Evolutionary conservation across 495 filamentous ascomycete species (phyloP).

Genomic region (Penicillium psychrofluorescens): DNA sequence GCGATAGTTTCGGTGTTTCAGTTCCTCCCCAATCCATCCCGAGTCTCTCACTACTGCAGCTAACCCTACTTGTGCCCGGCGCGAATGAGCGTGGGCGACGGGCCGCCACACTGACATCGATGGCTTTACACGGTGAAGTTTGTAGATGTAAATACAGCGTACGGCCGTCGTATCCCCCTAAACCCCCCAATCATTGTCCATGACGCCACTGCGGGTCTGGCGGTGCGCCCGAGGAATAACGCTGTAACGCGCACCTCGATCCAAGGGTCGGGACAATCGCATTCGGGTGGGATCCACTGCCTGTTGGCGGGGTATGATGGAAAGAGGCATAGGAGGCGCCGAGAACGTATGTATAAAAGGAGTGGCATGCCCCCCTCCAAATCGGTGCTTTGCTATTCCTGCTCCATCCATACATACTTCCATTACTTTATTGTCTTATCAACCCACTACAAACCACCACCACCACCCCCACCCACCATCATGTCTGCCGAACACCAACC

Average conservation of each 20-base stretch:
- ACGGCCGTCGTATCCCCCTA: conserved; percentile 10
- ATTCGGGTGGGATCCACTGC: conserved; percentile 1
- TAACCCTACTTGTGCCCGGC: no score
- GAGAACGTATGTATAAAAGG: background rate
- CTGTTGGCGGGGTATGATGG: background rate
- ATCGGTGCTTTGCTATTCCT: no score
- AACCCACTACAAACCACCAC: background rate
- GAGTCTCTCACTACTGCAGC: no score
- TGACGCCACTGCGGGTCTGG: conserved; percentile 16
- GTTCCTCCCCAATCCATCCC: no score
- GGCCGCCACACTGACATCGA: conserved; percentile 6
- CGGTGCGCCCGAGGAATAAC: background rate
- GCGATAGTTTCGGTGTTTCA: no score
- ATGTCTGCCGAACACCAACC: conserved; percentile 36
- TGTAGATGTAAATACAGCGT: conserved; percentile 11
- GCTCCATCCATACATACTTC: background rate
- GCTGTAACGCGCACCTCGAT: no score
- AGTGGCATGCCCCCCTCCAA: background rate
- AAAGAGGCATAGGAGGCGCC: background rate
- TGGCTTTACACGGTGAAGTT: no score
- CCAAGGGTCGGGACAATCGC: background rate
- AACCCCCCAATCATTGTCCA: background rate
- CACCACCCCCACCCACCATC: background rate
- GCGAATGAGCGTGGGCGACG: no score
- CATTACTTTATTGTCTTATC: background rate